A percentile compares a stretch with the other conserved stretches of the same genome.
phyloP scores from a whole-genome alignment of 2,329 filamentous ascomycete genomes.

The Pestalotiopsis sp. region DNA sequence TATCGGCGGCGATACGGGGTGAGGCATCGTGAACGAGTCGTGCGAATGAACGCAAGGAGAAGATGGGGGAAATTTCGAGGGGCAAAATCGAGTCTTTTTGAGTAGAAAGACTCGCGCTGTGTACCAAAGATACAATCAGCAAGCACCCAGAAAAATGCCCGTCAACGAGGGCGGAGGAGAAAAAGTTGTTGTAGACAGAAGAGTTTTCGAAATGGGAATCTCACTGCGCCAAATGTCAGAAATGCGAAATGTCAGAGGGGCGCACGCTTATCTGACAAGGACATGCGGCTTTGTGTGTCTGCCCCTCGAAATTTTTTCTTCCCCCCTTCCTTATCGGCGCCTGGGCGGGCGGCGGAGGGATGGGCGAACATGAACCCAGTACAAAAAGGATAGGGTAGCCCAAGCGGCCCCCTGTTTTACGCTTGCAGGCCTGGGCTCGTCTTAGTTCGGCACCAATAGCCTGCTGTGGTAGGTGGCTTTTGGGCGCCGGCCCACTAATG shows the following conservation, averaged over 20 bases:
- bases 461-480: constrained; percentile 8
- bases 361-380: background rate
- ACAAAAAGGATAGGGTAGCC: background rate
- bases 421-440: background rate
- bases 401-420: background rate
- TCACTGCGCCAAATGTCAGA: constrained; percentile 14
- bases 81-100: constrained; percentile 3
- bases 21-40: constrained; percentile 43
- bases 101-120: constrained; percentile 20
- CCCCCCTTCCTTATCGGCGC: constrained; percentile 10
- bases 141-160: constrained; percentile 19
- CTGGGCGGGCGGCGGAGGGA: background rate
- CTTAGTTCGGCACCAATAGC: constrained; percentile 5
- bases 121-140: constrained; percentile 17
- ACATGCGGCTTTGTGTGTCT: background rate
- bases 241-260: constrained; percentile 13
- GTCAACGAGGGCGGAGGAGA: constrained; percentile 18
- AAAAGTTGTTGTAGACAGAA: constrained; percentile 15
- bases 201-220: constrained; percentile 18
- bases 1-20: constrained; percentile 51
- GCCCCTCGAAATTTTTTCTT: constrained; percentile 13
- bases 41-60: constrained; percentile 1
- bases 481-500: background rate
- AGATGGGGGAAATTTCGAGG: background rate
- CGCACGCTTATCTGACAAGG: constrained; percentile 11